Base-by-base conservation (phyloP, 257 asterid genomes). In the Gardenia jasminoides region DNA sequence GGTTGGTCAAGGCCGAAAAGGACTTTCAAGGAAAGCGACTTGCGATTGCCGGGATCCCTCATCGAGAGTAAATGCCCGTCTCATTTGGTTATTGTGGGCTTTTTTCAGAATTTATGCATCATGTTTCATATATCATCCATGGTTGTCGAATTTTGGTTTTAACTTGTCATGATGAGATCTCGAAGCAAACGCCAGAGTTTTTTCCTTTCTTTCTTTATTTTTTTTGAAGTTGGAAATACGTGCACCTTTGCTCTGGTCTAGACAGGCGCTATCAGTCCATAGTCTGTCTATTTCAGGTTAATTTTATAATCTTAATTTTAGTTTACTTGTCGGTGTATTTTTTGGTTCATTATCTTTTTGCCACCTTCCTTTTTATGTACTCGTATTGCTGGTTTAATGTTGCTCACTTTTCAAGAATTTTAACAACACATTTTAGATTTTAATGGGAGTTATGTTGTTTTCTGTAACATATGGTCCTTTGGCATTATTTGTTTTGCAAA, bases 1-100 rank as follows among this genome's bases (percentile, higher is more conserved):
- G 98, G 98, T 74, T 91, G 83, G 82, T 84, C 70, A 88, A 88
- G 86, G 80, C 90, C 31, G 92, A 85, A 33, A 65, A 65, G 24
- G 88, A 78, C 72, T 64, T 71, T 74, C 81, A 76, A 22, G 91
- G 94, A 64, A 89, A 76, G 56, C 82, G 80, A 67, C 92, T 93
- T 44, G 92, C 89, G 4, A 89, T 93, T 82, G 89, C 90, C 0
- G 97, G 98, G 33, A 78, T 76, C 71, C 83, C 88, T 70, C 74
- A 77, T 71, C 64, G 88, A 68, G 88, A 82, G 97, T 93, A 86
- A 80, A 85, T 16, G 61, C 65, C 65, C 50, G 59, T 67, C 73
- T 28, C 58, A 47, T 59, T 47, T n/a, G 3, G 39, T 36, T 36
- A 2, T 59, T 50, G 2, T 10, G 7, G 5, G 41, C 5, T 31